Evolutionary conservation across 1,139 yeast species (phyloP), one percentile per base, ranked within the genome.

Genomic region (Geotrichum restrictum): DNA sequence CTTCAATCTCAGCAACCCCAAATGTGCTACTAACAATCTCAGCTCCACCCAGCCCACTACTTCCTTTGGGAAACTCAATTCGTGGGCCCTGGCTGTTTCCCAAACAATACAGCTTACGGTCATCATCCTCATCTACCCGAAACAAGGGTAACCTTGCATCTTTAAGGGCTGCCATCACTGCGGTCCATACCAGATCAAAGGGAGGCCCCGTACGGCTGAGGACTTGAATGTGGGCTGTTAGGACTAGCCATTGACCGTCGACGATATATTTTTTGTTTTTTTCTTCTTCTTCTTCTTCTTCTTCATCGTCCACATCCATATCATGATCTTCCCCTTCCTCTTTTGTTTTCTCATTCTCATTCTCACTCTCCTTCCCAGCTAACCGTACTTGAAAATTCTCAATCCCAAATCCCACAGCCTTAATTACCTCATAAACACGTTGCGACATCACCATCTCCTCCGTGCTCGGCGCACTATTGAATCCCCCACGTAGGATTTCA

Each of bases 401-500:
- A 59, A 7, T 74, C 75, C 22, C 21, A 13, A 47, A 72, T 63
- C 13, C 65, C 70, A 48, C 74, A 74, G 13, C 76, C 52, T 37
- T 49, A 40, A 66, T 48, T n/a, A 64, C 54, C 60, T 87, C 88
- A 62, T 80, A 81, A 32, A 88, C 63, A 55, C 75, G 74, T 66
- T 88, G 95, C 2, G 95, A 81, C 33, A 87, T 64, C 31, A 80
- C 81, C 86, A 88, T 88, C 68, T 91, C 97, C 69, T 91, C 97
- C 60, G 84, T 89, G 1, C 94, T 83, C 21, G 97, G 97, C 2
- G 93, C 49, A 34, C 89, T 88, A 4, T 72, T 73, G 11, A 74
- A 53, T 11, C 56, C 56, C 1, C 56, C 56, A 3, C 94, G 74
- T 53, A 83, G 79, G 14, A 88, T 80, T 60, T 88, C 94, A 10